Percentiles rank a stretch among this genome's conserved stretches.
These are phyloP conservation scores for Neocucurbitaria cava DNA, from an alignment of 2,329 filamentous ascomycete genomes.

Conservation along the genomic window DNA sequence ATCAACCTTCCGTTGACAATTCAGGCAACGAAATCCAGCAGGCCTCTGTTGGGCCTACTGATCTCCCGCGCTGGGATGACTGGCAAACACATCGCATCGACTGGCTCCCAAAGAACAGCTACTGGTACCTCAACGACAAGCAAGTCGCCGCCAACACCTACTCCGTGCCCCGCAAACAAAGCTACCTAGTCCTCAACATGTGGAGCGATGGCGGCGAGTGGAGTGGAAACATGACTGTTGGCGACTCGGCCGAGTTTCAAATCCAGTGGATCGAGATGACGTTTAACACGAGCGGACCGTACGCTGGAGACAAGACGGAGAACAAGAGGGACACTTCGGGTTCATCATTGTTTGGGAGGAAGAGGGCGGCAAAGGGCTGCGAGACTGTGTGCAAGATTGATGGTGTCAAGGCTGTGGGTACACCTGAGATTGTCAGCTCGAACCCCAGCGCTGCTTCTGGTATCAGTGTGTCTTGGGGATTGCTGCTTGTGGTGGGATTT, in stretches of 20 bases:
- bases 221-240: slow-evolving; percentile 65
- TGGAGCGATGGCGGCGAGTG: slow-evolving; percentile 68
- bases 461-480: slow-evolving; percentile 35
- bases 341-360: slow-evolving; percentile 18
- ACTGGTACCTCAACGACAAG: slow-evolving; percentile 63
- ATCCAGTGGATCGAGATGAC: slow-evolving; percentile 70
- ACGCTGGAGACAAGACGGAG: slow-evolving; percentile 27
- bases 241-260: slow-evolving; percentile 61
- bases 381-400: slow-evolving; percentile 49
- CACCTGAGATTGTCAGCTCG: slow-evolving; percentile 41
- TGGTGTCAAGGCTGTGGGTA: slow-evolving; percentile 41
- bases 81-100: slow-evolving; percentile 68
- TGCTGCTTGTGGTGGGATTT: slow-evolving; percentile 29
- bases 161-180: slow-evolving; percentile 62
- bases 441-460: slow-evolving; percentile 19
- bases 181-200: slow-evolving; percentile 64
- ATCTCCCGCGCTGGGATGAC: slow-evolving; percentile 60
- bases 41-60: slow-evolving; percentile 58
- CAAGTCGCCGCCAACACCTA: slow-evolving; percentile 62
- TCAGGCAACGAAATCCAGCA: slow-evolving; percentile 54
- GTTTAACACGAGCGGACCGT: slow-evolving; percentile 53
- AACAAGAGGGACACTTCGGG: slow-evolving; percentile 25
- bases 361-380: slow-evolving; percentile 30
- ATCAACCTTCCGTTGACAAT: slow-evolving; percentile 62
- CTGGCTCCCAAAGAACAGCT: slow-evolving; percentile 62